Evolutionary conservation across 2,329 filamentous ascomycete species (phyloP), one percentile per base, ranked within the genome.

Genomic region (Gaeumannomyces sp.): DNA sequence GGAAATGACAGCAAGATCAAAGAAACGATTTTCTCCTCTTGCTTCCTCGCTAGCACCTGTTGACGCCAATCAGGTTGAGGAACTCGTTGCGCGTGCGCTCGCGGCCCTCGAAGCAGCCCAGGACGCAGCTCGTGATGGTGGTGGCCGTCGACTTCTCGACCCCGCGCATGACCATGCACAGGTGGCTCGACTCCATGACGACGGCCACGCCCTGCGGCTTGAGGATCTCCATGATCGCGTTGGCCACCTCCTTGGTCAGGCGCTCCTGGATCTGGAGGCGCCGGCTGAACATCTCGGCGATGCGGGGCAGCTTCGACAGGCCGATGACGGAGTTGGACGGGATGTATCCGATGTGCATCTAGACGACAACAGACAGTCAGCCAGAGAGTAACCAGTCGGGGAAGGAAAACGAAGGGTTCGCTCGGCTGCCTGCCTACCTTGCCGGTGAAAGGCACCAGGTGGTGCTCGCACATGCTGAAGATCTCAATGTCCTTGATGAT

Each of bases 281-380:
- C 64, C 95, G 89, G 61, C 91, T 89, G 79, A 97, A 99, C 92
- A 99, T 96, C 74, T 99, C 93, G 64, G 94, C 95, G 69, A 99
- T 94, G 68, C 95, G 89, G 31, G 94, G 94, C 62, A 99, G 85
- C 76, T 99, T 99, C 38, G 93, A 97, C 64, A 99, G 89, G 62
- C 95, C 95, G 67, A 99, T 92, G 63, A 99, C 93, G 66, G 93
- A 88, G 74, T 93, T 87, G 72, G 89, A 88, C 35, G 95, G 95
- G 68, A 99, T 98, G 78, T 99, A 99, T 66, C 93, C 95, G 71
- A 99, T 98, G 79, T 99, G 95, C 92, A 99, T 98, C 92, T 96
- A 56, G 25, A 58, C n/a, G 25, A 33, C 22, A 28, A 38, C 22
- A 13, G 13, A 19, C 22, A 3, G 29, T 58, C 16, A 31, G 56